Evolutionary conservation across 352 stramenopile species (phyloP).

Genomic region (Lagenidium sp.): DNA sequence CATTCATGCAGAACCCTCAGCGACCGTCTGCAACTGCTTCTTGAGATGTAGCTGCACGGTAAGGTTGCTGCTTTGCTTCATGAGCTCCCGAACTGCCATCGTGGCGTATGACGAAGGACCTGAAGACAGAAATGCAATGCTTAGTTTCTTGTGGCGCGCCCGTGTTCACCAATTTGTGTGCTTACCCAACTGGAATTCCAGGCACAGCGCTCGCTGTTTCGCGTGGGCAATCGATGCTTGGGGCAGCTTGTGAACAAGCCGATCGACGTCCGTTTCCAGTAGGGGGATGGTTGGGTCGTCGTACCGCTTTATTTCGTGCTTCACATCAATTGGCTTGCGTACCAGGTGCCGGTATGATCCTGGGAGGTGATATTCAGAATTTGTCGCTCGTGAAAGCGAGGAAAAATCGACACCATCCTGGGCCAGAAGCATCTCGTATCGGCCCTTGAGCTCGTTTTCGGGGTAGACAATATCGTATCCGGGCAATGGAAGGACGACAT

Average conservation of each 20-base stretch:
- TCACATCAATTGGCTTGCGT: slow-evolving; percentile 82
- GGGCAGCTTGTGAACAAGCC: slow-evolving; percentile 21
- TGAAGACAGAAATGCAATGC: slow-evolving; percentile 4
- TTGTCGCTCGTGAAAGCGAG: slow-evolving; percentile 48
- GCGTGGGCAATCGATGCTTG: slow-evolving; percentile 48
- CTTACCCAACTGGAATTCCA: slow-evolving; percentile 74
- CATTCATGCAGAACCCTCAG: too few species aligned
- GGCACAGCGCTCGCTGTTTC: slow-evolving; percentile 57
- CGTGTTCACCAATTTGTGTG: too few species aligned
- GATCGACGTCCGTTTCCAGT: slow-evolving; percentile 91
- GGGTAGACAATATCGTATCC: slow-evolving; percentile 89
- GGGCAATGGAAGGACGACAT: slow-evolving; percentile 95
- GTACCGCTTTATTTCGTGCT: slow-evolving; percentile 90
- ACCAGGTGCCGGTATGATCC: slow-evolving; percentile 93
- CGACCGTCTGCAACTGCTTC: slow-evolving; percentile 3
- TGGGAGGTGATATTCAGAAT: slow-evolving; percentile 87
- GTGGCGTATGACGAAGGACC: slow-evolving; percentile 92
- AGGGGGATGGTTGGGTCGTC: slow-evolving; percentile 88
- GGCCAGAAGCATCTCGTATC: slow-evolving; percentile 53
- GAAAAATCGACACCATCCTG: slow-evolving; percentile 63
- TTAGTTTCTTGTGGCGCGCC: too few species aligned
- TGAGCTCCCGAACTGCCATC: slow-evolving; percentile 93
- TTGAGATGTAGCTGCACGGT: slow-evolving; percentile 54
- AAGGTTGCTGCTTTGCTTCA: slow-evolving; percentile 88
- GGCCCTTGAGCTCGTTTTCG: slow-evolving; percentile 65